Conservation (phyloP, 164 flowering plant genomes). For the Santalum album region DNA sequence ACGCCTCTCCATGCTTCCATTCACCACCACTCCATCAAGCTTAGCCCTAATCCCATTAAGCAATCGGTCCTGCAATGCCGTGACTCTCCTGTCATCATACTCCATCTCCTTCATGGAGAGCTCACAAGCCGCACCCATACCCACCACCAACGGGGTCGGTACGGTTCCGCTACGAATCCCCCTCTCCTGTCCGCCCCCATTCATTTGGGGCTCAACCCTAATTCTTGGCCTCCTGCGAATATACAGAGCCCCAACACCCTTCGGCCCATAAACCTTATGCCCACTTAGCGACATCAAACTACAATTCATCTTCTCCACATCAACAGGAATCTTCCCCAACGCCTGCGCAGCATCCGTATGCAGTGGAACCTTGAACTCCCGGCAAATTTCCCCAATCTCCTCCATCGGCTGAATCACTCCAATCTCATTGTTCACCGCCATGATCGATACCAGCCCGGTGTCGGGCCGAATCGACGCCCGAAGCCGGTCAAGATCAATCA, state of each 20-base stretch:
- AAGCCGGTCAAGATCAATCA: conserved; percentile 53
- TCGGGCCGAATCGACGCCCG: conserved; percentile 58
- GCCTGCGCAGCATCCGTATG: conserved; percentile 97
- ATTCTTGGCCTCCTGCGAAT: conserved; percentile 73
- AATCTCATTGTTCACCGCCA: conserved; percentile 93
- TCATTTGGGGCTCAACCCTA: conserved; percentile 90
- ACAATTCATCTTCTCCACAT: conserved; percentile 78
- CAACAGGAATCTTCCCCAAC: conserved; percentile 72
- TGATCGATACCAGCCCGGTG: conserved; percentile 77
- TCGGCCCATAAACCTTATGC: conserved; percentile 91
- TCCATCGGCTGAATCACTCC: conserved; percentile 93
- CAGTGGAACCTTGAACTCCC: conserved; percentile 51
- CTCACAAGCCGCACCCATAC: conserved; percentile 91
- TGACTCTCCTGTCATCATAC: conserved; percentile 60
- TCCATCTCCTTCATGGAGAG: conserved; percentile 79
- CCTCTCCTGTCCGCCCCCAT: conserved; percentile 94
- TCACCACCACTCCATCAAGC: conserved; percentile 77
- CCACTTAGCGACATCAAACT: conserved; percentile 89
- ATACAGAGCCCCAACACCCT: conserved; percentile 89
- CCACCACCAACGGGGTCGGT: conserved; percentile 89
- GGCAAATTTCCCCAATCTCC: conserved; percentile 79
- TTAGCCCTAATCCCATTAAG: conserved; percentile 58
- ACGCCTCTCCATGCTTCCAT: conserved; percentile 76
- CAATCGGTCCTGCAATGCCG: conserved; percentile 54
- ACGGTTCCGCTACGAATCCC: conserved; percentile 93